Conservation (phyloP, 2,329 filamentous ascomycete species). For the Botrytis elliptica region DNA sequence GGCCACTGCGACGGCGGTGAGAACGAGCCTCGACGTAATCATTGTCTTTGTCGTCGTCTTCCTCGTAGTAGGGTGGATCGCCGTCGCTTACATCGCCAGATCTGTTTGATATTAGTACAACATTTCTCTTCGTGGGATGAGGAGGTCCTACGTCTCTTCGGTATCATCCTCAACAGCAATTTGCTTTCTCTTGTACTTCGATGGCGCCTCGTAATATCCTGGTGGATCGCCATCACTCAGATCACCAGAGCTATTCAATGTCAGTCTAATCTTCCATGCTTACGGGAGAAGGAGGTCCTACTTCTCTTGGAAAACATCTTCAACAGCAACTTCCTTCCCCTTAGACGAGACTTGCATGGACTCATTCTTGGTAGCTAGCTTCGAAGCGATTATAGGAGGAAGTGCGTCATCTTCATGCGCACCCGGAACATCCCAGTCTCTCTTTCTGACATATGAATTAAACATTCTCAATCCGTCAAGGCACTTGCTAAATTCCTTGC, state of each 20-base stretch:
- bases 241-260: background rate
- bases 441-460: background rate
- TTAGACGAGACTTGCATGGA: background rate
- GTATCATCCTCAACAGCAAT: background rate
- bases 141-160: background rate
- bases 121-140: background rate
- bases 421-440: conserved; percentile 19
- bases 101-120: background rate
- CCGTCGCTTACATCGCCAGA: background rate
- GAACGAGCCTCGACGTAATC: background rate
- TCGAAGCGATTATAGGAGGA: background rate
- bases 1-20: background rate
- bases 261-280: background rate
- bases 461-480: conserved; percentile 13
- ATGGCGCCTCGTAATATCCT: background rate
- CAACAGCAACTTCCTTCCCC: background rate
- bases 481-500: background rate
- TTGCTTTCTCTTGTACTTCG: background rate
- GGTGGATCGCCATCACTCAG: conserved; percentile 5
- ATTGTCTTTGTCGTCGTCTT: background rate
- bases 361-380: background rate
- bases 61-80: background rate
- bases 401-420: background rate
- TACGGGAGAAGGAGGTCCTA: background rate
- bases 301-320: background rate